Conservation (phyloP, 1,284 basidiomycete species). For the Cutaneotrichosporon cutaneum region DNA sequence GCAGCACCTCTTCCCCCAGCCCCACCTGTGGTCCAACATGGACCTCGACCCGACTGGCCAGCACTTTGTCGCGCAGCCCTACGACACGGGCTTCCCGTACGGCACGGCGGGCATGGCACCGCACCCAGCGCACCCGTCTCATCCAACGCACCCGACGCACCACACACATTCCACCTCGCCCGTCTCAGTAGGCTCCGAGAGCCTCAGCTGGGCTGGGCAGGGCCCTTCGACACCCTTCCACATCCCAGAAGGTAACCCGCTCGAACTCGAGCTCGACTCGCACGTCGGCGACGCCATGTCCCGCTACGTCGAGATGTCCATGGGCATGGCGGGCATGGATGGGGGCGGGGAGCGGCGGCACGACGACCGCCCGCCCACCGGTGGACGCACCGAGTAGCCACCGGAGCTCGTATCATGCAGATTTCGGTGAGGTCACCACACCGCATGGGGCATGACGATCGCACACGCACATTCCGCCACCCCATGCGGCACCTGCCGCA, state of each 20-base stretch:
- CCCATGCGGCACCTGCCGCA: too few species aligned
- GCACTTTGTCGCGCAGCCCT: neutral
- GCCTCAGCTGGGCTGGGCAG: neutral
- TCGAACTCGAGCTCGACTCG: neutral
- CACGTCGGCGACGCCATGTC: slow-evolving; percentile 9
- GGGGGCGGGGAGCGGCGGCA: neutral
- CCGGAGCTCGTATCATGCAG: neutral
- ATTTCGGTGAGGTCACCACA: neutral
- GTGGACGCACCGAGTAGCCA: neutral
- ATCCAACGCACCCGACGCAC: neutral
- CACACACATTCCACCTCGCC: neutral
- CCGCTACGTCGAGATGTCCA: slow-evolving; percentile 14
- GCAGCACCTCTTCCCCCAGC: neutral
- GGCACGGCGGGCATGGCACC: neutral
- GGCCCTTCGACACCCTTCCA: neutral
- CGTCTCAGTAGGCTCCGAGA: neutral
- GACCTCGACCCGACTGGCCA: neutral
- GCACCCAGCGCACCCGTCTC: neutral
- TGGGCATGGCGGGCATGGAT: slow-evolving; percentile 7
- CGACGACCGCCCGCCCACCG: neutral
- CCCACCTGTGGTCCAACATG: neutral
- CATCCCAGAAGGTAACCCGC: neutral
- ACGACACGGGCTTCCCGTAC: neutral
- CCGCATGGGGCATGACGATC: too few species aligned
- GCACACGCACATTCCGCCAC: too few species aligned